A percentile compares a stretch with the other conserved stretches of the same genome.
phyloP scores from a whole-genome alignment of 2,329 filamentous ascomycete species.

The Ophiostoma sp. region DNA sequence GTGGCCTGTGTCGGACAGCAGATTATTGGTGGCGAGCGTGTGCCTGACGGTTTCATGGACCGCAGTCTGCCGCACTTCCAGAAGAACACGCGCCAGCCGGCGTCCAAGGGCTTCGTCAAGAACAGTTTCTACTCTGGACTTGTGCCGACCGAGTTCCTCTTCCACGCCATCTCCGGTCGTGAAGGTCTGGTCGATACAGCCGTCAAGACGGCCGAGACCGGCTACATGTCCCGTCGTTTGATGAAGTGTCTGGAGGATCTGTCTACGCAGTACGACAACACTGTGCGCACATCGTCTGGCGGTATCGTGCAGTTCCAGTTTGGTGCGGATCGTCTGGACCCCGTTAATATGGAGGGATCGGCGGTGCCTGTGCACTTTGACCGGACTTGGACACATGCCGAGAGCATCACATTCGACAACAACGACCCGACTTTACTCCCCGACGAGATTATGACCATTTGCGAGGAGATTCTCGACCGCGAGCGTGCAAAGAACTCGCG shows the following conservation, averaged over 20 bases:
- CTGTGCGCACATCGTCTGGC: constrained; percentile 83
- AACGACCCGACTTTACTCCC: constrained; percentile 67
- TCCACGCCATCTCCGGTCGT: constrained; percentile 97
- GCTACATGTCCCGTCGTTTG: constrained; percentile 95
- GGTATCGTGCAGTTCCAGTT: constrained; percentile 96
- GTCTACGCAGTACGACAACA: constrained; percentile 89
- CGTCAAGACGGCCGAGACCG: constrained; percentile 97
- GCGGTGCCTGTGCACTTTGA: constrained; percentile 89
- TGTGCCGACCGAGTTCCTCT: constrained; percentile 86
- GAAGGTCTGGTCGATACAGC: constrained; percentile 98
- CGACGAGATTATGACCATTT: constrained; percentile 64
- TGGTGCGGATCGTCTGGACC: constrained; percentile 90
- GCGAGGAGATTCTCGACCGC: constrained; percentile 60
- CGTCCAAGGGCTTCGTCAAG: constrained; percentile 90
- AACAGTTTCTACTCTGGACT: constrained; percentile 97
- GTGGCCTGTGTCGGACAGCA: constrained; percentile 95
- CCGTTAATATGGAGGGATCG: constrained; percentile 94
- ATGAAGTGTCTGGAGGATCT: constrained; percentile 98
- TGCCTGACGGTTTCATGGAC: constrained; percentile 94
- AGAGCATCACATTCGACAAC: constrained; percentile 74
- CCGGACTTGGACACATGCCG: constrained; percentile 78
- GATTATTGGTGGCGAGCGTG: constrained; percentile 90
- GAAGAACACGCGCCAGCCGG: constrained; percentile 86
- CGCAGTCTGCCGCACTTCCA: constrained; percentile 91
- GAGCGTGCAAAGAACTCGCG: constrained; percentile 62